These are phyloP conservation scores for Lactarius psammicola DNA, from an alignment of 768 basidiomycete species.

Conservation along the genomic window DNA sequence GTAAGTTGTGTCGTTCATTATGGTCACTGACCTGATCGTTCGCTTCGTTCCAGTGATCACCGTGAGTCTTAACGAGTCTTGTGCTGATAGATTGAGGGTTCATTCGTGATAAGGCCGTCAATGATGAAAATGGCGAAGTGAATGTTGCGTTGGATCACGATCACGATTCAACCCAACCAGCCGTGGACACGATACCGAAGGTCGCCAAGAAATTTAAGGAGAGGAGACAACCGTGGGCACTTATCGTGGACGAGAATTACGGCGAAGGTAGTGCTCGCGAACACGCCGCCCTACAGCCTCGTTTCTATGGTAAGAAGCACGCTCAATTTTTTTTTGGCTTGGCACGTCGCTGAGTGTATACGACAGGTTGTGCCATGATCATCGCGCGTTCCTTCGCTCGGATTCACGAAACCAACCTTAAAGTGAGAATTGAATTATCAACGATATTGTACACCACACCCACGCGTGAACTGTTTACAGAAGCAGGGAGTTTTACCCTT, in stretches of 20 bases:
- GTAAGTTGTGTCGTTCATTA: slow-evolving; percentile 46
- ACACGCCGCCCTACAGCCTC: slow-evolving; percentile 95
- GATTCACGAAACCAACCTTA: slow-evolving; percentile 97
- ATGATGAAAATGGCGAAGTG: slow-evolving; percentile 92
- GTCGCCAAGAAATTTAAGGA: slow-evolving; percentile 88
- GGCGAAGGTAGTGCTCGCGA: slow-evolving; percentile 98
- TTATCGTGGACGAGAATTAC: slow-evolving; percentile 95
- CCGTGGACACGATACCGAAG: slow-evolving; percentile 80
- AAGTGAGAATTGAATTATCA: slow-evolving; percentile 47
- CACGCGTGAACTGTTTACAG: slow-evolving; percentile 40
- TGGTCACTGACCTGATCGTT: not conserved
- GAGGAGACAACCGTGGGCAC: slow-evolving; percentile 83
- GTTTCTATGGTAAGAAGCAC: slow-evolving; percentile 70
- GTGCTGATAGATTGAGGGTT: slow-evolving; percentile 14
- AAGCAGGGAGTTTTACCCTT: slow-evolving; percentile 97
- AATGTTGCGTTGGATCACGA: slow-evolving; percentile 87
- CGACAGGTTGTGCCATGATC: slow-evolving; percentile 77
- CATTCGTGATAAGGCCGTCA: slow-evolving; percentile 61
- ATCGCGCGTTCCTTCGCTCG: slow-evolving; percentile 93
- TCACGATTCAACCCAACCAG: slow-evolving; percentile 41
- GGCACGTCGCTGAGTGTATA: slow-evolving; percentile 3
- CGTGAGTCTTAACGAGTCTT: slow-evolving; percentile 37
- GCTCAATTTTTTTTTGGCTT: not conserved
- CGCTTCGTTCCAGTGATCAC: slow-evolving; percentile 67
- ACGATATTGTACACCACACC: not conserved